Percentiles rank a stretch among this genome's conserved stretches.
phyloP scores from a whole-genome alignment of 2,329 filamentous ascomycete species.

The Pseudophaeomoniella oleicola region DNA sequence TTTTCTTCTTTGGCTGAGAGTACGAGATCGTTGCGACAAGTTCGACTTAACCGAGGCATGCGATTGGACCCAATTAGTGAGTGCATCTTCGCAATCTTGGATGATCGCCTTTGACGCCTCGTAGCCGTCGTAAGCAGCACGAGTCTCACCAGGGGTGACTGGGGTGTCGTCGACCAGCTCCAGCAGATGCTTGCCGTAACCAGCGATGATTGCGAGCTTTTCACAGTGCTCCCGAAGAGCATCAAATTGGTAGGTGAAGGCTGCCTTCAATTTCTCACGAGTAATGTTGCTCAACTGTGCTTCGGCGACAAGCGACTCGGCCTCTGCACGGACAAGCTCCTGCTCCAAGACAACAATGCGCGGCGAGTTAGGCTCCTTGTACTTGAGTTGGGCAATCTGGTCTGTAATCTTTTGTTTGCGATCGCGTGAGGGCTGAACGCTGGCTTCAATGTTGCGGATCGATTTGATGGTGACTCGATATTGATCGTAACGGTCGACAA shows the following conservation, averaged over 20 bases:
- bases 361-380: slow-evolving; percentile 97
- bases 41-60: slow-evolving; percentile 80
- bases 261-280: slow-evolving; percentile 96
- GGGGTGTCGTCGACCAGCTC: slow-evolving; percentile 93
- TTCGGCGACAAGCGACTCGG: slow-evolving; percentile 96
- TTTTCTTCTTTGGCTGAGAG: slow-evolving; percentile 69
- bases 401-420: slow-evolving; percentile 99
- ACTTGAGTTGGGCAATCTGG: slow-evolving; percentile 96
- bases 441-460: slow-evolving; percentile 97
- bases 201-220: slow-evolving; percentile 94
- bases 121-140: slow-evolving; percentile 91
- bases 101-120: slow-evolving; percentile 98
- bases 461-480: slow-evolving; percentile 99
- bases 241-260: slow-evolving; percentile 96
- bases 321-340: slow-evolving; percentile 94
- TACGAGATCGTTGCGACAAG: slow-evolving; percentile 75
- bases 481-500: slow-evolving; percentile 97
- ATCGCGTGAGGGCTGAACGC: slow-evolving; percentile 93
- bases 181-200: slow-evolving; percentile 94
- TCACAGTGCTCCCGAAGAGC: slow-evolving; percentile 94
- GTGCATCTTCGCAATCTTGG: slow-evolving; percentile 92
- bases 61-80: slow-evolving; percentile 91
- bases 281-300: slow-evolving; percentile 98
- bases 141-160: slow-evolving; percentile 92
- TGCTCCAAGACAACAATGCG: slow-evolving; percentile 97